These are phyloP conservation scores for Chlorella ohadii DNA, from an alignment of 139 green algal genomes.

Conservation along the genomic window DNA sequence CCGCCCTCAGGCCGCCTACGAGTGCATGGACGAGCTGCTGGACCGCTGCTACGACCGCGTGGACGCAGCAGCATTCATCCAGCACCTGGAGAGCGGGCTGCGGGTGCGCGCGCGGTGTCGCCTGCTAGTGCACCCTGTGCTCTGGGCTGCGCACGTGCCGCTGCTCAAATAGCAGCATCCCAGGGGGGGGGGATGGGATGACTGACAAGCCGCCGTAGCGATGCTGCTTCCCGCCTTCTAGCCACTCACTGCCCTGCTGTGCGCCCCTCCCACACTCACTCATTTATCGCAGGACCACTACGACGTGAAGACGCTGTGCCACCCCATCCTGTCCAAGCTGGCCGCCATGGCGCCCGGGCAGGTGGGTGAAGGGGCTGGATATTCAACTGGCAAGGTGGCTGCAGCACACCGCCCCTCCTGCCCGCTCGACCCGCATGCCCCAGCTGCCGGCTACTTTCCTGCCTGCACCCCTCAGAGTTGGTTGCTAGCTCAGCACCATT, in stretches of 20 bases:
- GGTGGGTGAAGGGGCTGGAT: background rate
- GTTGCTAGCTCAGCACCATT: no score
- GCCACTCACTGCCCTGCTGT: background rate
- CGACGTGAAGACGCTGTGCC: conserved; percentile 89
- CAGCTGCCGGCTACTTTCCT: no score
- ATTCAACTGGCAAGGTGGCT: no score
- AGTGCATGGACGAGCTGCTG: conserved; percentile 94
- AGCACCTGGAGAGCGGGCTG: conserved; percentile 61
- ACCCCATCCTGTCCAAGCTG: conserved; percentile 86
- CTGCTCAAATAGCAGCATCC: no score
- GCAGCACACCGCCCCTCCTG: no score
- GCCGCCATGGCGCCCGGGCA: conserved; percentile 59
- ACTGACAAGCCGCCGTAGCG: background rate
- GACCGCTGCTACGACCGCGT: conserved; percentile 57
- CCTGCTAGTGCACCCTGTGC: no score
- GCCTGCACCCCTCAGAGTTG: no score
- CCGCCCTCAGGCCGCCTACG: conserved; percentile 41
- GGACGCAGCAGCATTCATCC: conserved; percentile 56
- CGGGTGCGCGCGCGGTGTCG: conserved; percentile 34
- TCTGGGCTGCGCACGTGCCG: no score
- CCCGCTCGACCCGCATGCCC: no score
- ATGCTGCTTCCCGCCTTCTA: no score
- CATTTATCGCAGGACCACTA: conserved; percentile 71
- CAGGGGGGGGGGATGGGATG: no score
- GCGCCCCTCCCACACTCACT: background rate